phyloP scores from a whole-genome alignment of 345 rosid genomes.

The Lumnitzera racemosa region DNA sequence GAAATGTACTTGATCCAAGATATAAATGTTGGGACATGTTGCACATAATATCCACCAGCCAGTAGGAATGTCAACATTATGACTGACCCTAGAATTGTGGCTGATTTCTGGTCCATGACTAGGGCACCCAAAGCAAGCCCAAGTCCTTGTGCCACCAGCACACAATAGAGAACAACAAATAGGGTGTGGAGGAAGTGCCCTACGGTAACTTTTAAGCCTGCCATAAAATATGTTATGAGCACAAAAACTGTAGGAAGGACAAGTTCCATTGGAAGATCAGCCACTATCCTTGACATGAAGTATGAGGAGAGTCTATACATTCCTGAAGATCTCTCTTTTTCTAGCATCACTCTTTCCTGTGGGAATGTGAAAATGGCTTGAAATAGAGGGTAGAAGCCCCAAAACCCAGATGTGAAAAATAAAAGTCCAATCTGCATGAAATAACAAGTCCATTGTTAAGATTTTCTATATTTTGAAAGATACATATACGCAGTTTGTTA shows the following conservation, averaged over 20 bases:
- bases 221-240: neutral
- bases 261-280: conserved; percentile 1
- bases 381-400: conserved; percentile 66
- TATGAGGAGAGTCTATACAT: neutral
- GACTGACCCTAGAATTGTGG: conserved; percentile 1
- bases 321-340: conserved; percentile 64
- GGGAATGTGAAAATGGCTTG: conserved; percentile 85
- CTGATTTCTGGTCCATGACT: conserved; percentile 2
- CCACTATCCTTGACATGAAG: neutral
- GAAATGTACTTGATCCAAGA: conserved; percentile 1
- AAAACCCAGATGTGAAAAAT: conserved; percentile 58
- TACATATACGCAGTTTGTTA: too few relatives aligned
- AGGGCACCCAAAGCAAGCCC: conserved; percentile 1
- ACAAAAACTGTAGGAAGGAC: neutral
- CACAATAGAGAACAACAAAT: neutral
- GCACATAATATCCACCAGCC: neutral
- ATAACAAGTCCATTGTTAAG: neutral
- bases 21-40: conserved; percentile 1
- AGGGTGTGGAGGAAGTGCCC: neutral
- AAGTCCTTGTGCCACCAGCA: neutral
- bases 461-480: too few relatives aligned
- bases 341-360: conserved; percentile 69
- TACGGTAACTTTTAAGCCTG: neutral
- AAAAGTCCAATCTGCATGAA: conserved; percentile 57
- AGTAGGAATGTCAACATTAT: conserved; percentile 1